These are phyloP conservation scores for Cyclotella baltica DNA, from an alignment of 108 stramenopile species.

Conservation along the genomic window DNA sequence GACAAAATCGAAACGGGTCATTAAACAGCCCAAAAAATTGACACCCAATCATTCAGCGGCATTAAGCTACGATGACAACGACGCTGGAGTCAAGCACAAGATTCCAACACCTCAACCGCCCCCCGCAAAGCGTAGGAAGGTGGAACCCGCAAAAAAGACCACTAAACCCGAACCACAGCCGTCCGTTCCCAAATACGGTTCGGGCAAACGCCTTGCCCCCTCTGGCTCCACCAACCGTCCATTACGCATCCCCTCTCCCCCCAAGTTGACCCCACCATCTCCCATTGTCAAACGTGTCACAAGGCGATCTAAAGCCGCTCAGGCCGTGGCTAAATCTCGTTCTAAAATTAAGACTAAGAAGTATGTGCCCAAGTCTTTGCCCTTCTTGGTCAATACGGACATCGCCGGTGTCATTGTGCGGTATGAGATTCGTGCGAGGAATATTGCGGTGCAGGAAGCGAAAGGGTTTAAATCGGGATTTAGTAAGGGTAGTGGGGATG, in stretches of 20 bases:
- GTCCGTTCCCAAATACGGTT: neutral
- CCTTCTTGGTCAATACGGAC: conserved; percentile 20
- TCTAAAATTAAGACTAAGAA: conserved; percentile 17
- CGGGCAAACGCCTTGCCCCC: conserved; percentile 16
- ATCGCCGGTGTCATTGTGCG: conserved; percentile 30
- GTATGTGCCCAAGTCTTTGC: conserved; percentile 26
- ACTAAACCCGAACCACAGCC: neutral
- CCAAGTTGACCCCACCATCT: conserved; percentile 8
- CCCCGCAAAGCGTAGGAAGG: neutral
- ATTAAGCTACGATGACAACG: neutral
- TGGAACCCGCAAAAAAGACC: neutral
- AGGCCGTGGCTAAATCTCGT: neutral
- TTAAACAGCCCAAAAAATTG: conserved; percentile 9
- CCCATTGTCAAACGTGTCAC: neutral
- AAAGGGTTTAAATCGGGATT: neutral
- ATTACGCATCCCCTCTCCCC: conserved; percentile 14
- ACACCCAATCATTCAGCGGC: conserved; percentile 9
- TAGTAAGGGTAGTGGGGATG: neutral
- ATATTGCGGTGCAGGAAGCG: conserved; percentile 6
- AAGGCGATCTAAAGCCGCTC: neutral
- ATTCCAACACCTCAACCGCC: neutral
- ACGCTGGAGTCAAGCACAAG: neutral
- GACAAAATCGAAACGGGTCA: neutral
- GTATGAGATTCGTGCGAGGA: conserved; percentile 36
- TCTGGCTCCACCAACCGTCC: neutral